Percentiles rank a stretch among this genome's conserved stretches.
phyloP scores from a whole-genome alignment of 352 stramenopile genomes.

The Aphanomyces cochlioides region DNA sequence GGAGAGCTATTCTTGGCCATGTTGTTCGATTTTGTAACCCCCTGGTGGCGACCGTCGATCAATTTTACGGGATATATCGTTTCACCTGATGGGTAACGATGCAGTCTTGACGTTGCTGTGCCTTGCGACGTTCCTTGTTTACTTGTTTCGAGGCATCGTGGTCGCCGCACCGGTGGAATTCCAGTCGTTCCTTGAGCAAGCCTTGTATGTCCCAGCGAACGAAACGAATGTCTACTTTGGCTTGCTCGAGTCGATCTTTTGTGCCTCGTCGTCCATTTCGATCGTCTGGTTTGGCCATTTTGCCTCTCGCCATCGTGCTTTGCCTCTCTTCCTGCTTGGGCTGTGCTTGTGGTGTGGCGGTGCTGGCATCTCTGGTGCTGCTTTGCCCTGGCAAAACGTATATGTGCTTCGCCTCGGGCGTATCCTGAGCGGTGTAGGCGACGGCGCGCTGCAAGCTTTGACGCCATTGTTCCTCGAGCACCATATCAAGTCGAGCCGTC shows the following conservation, averaged over 20 bases:
- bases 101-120: background rate
- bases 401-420: background rate
- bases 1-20: too few relatives aligned
- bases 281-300: background rate
- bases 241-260: conserved; percentile 6
- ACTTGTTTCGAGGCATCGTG: background rate
- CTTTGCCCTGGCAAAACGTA: background rate
- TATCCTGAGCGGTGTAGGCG: background rate
- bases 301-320: background rate
- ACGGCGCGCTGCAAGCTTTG: background rate
- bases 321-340: background rate
- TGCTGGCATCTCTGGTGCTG: background rate
- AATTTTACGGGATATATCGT: too few relatives aligned
- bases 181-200: background rate
- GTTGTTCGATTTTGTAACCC: too few relatives aligned
- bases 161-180: background rate
- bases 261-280: background rate
- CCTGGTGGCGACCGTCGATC: too few relatives aligned
- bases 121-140: background rate
- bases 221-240: background rate
- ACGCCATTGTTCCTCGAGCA: background rate
- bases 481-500: background rate
- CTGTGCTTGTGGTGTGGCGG: background rate
- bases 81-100: too few relatives aligned
- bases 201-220: background rate